phyloP scores from a whole-genome alignment of 2,329 filamentous ascomycete species.

The Dothideomycetes sp. region DNA sequence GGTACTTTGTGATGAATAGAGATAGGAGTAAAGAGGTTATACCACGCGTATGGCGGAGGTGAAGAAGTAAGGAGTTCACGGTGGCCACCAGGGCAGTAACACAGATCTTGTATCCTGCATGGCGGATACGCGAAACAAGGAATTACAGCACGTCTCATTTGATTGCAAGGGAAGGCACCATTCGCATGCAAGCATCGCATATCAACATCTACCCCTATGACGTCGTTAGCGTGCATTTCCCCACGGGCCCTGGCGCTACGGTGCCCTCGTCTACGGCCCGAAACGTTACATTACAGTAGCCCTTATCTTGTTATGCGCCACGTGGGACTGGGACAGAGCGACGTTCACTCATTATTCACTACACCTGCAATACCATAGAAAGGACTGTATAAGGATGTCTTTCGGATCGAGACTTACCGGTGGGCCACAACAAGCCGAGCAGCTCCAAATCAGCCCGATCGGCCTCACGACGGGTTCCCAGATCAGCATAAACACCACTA shows the following conservation, averaged over 20 bases:
- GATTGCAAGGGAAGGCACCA: background rate
- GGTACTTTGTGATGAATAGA: background rate
- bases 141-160: background rate
- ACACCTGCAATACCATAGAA: no score
- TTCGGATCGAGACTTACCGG: no score
- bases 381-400: no score
- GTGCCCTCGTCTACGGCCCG: background rate
- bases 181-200: background rate
- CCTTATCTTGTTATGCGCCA: no score
- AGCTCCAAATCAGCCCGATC: background rate
- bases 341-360: no score
- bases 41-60: slow-evolving; percentile 59
- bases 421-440: background rate
- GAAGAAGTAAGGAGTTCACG: slow-evolving; percentile 66
- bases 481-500: slow-evolving; percentile 6
- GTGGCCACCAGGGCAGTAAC: slow-evolving; percentile 41
- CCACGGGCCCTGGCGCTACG: background rate
- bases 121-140: background rate
- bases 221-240: background rate
- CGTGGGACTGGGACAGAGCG: no score
- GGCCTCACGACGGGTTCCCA: background rate
- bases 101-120: background rate
- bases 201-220: background rate
- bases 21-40: background rate
- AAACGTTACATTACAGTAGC: background rate